Evolutionary conservation across 169 alveolate genomes (phyloP), one percentile per base, ranked within the genome.

Genomic region (Besnoitia besnoiti): DNA sequence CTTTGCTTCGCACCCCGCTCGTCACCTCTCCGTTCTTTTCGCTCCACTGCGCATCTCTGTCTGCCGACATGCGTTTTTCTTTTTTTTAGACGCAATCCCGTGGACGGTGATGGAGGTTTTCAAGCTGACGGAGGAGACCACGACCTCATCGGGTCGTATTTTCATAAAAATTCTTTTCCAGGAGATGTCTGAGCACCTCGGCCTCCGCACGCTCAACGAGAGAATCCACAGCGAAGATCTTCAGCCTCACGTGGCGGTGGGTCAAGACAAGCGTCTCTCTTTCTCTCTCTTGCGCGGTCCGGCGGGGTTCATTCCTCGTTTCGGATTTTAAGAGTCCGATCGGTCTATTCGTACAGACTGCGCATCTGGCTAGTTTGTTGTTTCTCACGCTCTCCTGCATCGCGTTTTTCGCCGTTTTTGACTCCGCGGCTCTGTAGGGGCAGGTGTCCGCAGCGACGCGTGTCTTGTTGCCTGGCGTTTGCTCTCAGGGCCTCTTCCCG

Each of bases 71-170:
- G 44, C 19, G 33, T 44, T 40, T 42, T 19, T 8, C 10, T 35
- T 33, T 51, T 35, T 39, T 37, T 89, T 96, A 33, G 98, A 96
- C 47, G 96, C 98, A 4, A 96, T 98, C 35, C 98, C 98, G 67
- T 98, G 99, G 99, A 95, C 97, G 73, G 96, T 97, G 50, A 95
- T 99, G 84, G 93, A 94, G n/a, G 93, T 97, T 35, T 98, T 99
- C 51, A 95, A 96, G 92, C 94, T 99, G 85, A 98, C 99, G 16
- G 99, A 99, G 94, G 99, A 98, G 92, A 98, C 97, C 75, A 99
- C 99, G 0, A 99, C 99, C 0, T 97, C 99, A 19, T 97, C 99
- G 42, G 96, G 99, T 12, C 97, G 99, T 93, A 99, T 99, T 62
- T 99, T 99, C 97, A 97, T 99, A 84, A 99, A 99, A 97, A 97